Evolutionary conservation across 768 basidiomycete genomes (phyloP), one percentile per base, ranked within the genome.

Genomic region (Cyclocybe aegerita): DNA sequence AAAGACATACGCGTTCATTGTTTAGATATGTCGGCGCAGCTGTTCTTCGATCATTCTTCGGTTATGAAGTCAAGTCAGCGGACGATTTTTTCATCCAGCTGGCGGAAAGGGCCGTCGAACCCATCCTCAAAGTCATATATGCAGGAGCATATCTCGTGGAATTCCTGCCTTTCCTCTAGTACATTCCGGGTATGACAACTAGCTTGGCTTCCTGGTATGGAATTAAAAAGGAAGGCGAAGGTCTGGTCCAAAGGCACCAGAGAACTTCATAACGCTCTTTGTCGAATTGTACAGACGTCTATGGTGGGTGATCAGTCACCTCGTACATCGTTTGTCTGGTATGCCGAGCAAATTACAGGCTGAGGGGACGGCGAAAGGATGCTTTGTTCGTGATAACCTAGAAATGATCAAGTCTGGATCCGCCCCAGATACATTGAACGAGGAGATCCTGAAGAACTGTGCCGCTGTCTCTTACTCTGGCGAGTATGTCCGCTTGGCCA

Each of bases 81-180:
- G 52, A 70, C 0, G 76, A 79, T 46, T 69, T 63, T 9, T 69
- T 73, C 43, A 58, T 80, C 7, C 39, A 62, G 4, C 56, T 73
- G 3, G 71, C 66, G 4, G 65, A 76, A 14, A 55, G 59, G 4
- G 67, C 70, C 7, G 56, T 66, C 9, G 48, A 64, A 9, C 58
- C 65, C 43, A 38, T 70, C 47, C 29, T 48, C 55, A 60, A 60
- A 35, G 67, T 69, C 4, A 67, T 68, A 11, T 67, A 71, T 52
- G 65, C 68, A 30, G 74, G 75, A 14, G 60, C 61, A 0, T 77
- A 65, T 50, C 54, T 76, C 8, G 78, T 79, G 1, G 78, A 73
- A 31, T 63, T 55, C 32, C 48, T 71, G 33, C 70, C 72, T 12
- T 33, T 57, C 7, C 54, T 72, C 47, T 66, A 63, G 50, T 55